Conservation (phyloP, 2,329 filamentous ascomycete species). For the Dactylellina haptotyla region DNA sequence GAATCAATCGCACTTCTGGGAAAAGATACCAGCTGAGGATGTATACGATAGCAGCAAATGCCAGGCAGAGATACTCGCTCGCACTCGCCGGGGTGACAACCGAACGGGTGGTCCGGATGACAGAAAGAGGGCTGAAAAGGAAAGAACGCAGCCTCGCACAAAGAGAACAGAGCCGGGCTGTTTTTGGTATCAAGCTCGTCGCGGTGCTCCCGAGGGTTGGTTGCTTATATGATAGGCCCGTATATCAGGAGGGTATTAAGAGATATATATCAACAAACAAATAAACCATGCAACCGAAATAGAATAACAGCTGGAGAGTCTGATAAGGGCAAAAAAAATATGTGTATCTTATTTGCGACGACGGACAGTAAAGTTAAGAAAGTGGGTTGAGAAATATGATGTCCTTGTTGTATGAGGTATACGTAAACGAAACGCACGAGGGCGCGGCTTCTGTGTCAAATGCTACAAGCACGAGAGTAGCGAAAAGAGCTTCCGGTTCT, state of each 20-base stretch:
- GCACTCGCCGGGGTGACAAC: conserved; percentile 33
- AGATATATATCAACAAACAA: neutral
- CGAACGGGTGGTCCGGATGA: conserved; percentile 49
- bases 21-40: neutral
- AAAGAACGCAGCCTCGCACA: conserved; percentile 41
- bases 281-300: neutral
- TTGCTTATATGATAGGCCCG: too few species aligned
- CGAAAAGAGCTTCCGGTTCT: too few species aligned
- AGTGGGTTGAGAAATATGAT: neutral
- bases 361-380: neutral
- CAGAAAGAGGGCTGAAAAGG: conserved; percentile 50
- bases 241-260: conserved; percentile 9
- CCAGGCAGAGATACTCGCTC: conserved; percentile 21
- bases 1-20: conserved; percentile 18
- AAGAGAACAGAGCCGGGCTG: conserved; percentile 14
- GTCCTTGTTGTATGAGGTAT: conserved; percentile 21
- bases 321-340: too few species aligned
- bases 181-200: conserved; percentile 19
- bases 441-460: conserved; percentile 49
- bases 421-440: conserved; percentile 44
- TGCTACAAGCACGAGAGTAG: conserved; percentile 18
- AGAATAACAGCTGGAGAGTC: too few species aligned
- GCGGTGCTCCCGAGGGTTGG: conserved; percentile 24
- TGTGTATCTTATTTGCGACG: too few species aligned
- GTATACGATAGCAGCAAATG: neutral